Evolutionary conservation across 768 basidiomycete genomes (phyloP), one percentile per base, ranked within the genome.

Genomic region (Kwoniella bestiolae): DNA sequence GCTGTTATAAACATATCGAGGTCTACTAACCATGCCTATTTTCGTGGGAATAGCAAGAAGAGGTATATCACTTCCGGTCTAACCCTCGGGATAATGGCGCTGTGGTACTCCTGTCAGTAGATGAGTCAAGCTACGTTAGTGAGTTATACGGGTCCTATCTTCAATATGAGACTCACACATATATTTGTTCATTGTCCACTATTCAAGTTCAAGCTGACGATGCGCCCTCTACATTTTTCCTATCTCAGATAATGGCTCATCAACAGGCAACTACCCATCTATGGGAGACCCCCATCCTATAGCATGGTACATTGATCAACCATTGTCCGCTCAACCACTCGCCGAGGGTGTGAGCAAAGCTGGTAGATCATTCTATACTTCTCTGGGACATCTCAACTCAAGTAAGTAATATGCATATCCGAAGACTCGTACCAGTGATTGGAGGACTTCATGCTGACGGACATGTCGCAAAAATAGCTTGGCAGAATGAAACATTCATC

Each of bases 341-440:
- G 16, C 56, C 18, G 23, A 56, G 79, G 83, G 21, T 78, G 84
- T 26, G 72, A 76, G 44, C 0, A 72, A 74, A 46, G 85, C 87
- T 2, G 92, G 91, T 23, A 85, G 91, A 38, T 91, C 90, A 72
- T 93, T 90, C 82, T 93, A 91, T 77, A 93, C 92, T 0, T 85
- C 87, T 67, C 84, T 93, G 0, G 91, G 91, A 0, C 92, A 94
- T 77, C 81, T 87, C 57, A 88, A 87, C 71, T 87, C 89, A 73
- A 91, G 90, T 32, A 16, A 61, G 75, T 69, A 11, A 44, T n/a
- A n/a, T n/a, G n/a, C n/a, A n/a, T n/a, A n/a, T n/a, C n/a, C n/a
- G n/a, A n/a, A n/a, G n/a, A n/a, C n/a, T n/a, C n/a, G n/a, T n/a
- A n/a, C n/a, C n/a, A n/a, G n/a, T n/a, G n/a, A n/a, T n/a, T n/a